phyloP scores from a whole-genome alignment of 2,329 filamentous ascomycete species.

The Aspergillus neoniger region DNA sequence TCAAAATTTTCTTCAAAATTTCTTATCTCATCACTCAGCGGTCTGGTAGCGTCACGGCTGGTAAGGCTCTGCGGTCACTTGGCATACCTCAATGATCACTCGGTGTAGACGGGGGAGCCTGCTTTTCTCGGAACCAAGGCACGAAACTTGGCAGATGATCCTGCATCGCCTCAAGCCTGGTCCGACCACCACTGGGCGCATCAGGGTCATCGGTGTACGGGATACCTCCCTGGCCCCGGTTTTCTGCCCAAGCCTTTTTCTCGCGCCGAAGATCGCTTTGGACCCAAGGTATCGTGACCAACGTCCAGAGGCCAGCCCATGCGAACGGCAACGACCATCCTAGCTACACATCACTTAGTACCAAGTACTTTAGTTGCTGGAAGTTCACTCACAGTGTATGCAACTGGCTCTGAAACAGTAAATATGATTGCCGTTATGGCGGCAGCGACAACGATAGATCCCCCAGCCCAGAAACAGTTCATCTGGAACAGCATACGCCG shows the following conservation, averaged over 20 bases:
- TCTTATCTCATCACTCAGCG: neutral
- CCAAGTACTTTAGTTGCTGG: neutral
- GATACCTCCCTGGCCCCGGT: slow-evolving; percentile 36
- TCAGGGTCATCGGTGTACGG: slow-evolving; percentile 42
- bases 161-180: slow-evolving; percentile 41
- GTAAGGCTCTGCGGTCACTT: neutral
- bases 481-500: slow-evolving; percentile 56
- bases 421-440: slow-evolving; percentile 53
- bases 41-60: neutral
- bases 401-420: slow-evolving; percentile 50
- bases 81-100: neutral
- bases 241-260: slow-evolving; percentile 44
- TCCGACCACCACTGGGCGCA: slow-evolving; percentile 39
- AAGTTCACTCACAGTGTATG: slow-evolving; percentile 45
- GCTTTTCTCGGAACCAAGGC: slow-evolving; percentile 33
- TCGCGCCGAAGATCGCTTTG: slow-evolving; percentile 48
- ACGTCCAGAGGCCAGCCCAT: slow-evolving; percentile 49
- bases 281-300: slow-evolving; percentile 51
- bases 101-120: slow-evolving; percentile 27
- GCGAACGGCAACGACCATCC: slow-evolving; percentile 22
- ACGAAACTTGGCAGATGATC: slow-evolving; percentile 30
- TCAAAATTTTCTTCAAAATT: neutral
- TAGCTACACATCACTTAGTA: slow-evolving; percentile 17
- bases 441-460: slow-evolving; percentile 50
- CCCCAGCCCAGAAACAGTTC: slow-evolving; percentile 60